These are phyloP conservation scores for Leccinum obscurum DNA, from an alignment of 768 basidiomycete genomes.

Conservation along the genomic window DNA sequence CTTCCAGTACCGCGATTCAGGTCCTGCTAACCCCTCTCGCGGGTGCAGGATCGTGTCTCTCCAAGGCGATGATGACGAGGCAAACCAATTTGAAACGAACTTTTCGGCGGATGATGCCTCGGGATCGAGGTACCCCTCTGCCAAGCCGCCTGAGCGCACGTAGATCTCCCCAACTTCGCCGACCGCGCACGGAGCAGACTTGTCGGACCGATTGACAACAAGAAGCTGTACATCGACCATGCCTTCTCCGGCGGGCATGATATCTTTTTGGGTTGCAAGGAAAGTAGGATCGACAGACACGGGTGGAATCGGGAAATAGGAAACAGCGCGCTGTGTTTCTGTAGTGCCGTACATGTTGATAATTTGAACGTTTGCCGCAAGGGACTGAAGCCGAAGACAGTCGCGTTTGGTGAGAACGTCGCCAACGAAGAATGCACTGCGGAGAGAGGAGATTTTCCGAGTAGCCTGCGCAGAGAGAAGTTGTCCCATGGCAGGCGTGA, in stretches of 20 bases:
- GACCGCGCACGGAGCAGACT: constrained; percentile 82
- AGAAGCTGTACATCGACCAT: constrained; percentile 98
- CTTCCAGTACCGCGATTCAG: constrained; percentile 85
- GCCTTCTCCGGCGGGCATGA: constrained; percentile 96
- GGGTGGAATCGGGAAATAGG: constrained; percentile 91
- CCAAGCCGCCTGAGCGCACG: constrained; percentile 92
- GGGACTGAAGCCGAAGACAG: constrained; percentile 88
- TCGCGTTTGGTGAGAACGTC: constrained; percentile 98
- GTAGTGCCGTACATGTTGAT: constrained; percentile 99
- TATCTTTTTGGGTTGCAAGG: constrained; percentile 91
- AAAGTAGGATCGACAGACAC: constrained; percentile 84
- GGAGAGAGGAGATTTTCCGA: constrained; percentile 79
- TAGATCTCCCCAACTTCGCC: constrained; percentile 99
- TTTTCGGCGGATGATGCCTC: constrained; percentile 86
- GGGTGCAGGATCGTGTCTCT: constrained; percentile 76
- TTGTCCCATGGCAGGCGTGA: constrained; percentile 99
- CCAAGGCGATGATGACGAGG: constrained; percentile 44
- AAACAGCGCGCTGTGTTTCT: constrained; percentile 98
- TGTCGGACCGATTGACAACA: constrained; percentile 89
- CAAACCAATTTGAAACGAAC: constrained; percentile 95
- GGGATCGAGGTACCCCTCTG: constrained; percentile 90
- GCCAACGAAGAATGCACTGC: constrained; percentile 97
- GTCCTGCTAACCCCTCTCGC: constrained; percentile 51
- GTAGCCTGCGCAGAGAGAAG: constrained; percentile 88
- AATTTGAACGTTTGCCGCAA: constrained; percentile 90